Percentiles rank a stretch among this genome's conserved stretches.
Evolutionary conservation across 2,329 filamentous ascomycete genomes (phyloP).

Genomic region (Blastomyces parvus): DNA sequence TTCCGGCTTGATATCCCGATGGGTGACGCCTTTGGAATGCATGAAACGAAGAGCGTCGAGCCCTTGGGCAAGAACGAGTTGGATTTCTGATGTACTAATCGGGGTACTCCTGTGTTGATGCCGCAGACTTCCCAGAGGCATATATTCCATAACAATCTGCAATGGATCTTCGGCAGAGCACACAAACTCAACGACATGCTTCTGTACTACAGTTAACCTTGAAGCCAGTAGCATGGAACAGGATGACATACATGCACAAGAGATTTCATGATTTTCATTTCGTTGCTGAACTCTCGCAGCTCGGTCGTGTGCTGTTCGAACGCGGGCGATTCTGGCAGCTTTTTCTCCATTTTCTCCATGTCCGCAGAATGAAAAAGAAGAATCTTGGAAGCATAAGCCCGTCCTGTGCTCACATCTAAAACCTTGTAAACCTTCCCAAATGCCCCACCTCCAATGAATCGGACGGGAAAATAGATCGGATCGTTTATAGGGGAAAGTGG

Average conservation of each 20-base stretch:
- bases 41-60: slow-evolving; percentile 14
- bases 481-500: slow-evolving; percentile 1
- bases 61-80: slow-evolving; percentile 4
- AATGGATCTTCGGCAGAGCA: slow-evolving; percentile 1
- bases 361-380: not conserved
- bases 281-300: not conserved
- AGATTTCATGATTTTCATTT: slow-evolving; percentile 14
- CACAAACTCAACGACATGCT: slow-evolving; percentile 12
- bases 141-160: slow-evolving; percentile 12
- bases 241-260: slow-evolving; percentile 11
- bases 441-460: slow-evolving; percentile 7
- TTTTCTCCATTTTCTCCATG: not conserved
- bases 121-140: slow-evolving; percentile 5
- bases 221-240: not conserved
- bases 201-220: slow-evolving; percentile 9
- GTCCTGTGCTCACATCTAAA: slow-evolving; percentile 10
- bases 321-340: too few species aligned
- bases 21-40: slow-evolving; percentile 13
- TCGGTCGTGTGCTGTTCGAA: too few species aligned
- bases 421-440: slow-evolving; percentile 12
- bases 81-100: slow-evolving; percentile 1
- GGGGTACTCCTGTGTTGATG: not conserved
- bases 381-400: slow-evolving; percentile 13
- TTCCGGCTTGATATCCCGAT: slow-evolving; percentile 19
- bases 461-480: slow-evolving; percentile 12